Evolutionary conservation across 1,284 basidiomycete species (phyloP).

Genomic region (Testicularia cyperi): DNA sequence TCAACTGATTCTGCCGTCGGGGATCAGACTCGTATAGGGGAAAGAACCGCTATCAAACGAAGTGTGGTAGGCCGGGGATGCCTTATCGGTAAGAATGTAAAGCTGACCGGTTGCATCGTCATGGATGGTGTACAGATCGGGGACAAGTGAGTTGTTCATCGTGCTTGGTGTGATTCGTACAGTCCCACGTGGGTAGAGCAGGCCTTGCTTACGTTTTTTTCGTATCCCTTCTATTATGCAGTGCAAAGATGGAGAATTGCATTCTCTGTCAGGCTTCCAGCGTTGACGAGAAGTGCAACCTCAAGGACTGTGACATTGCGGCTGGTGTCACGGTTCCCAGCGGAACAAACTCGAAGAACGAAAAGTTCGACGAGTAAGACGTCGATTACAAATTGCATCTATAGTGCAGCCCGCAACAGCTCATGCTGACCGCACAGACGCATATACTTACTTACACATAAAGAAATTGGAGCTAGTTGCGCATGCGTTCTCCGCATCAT

Average conservation of each 20-base stretch:
- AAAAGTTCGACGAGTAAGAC: conserved; percentile 49
- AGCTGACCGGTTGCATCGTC: conserved; percentile 80
- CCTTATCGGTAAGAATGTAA: conserved; percentile 80
- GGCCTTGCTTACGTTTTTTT: not conserved
- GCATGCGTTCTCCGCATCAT: too few species aligned
- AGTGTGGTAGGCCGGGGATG: conserved; percentile 86
- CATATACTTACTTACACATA: not conserved
- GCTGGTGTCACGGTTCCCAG: conserved; percentile 74
- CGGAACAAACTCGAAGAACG: conserved; percentile 49
- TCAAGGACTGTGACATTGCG: conserved; percentile 82
- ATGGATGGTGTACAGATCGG: conserved; percentile 85
- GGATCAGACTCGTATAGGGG: conserved; percentile 76
- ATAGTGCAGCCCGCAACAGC: too few species aligned
- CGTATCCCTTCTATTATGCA: conserved; percentile 56
- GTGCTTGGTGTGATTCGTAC: too few species aligned
- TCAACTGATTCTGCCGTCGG: conserved; percentile 82
- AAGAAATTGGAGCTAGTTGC: too few species aligned
- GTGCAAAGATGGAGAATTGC: conserved; percentile 84
- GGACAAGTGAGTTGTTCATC: conserved; percentile 77
- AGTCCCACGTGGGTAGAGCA: too few species aligned
- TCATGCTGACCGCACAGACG: conserved; percentile 1
- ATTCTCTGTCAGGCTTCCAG: conserved; percentile 80
- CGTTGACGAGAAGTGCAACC: conserved; percentile 75
- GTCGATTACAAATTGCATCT: too few species aligned
- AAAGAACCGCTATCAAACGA: conserved; percentile 82